A percentile compares a stretch with the other conserved stretches of the same genome.
These are phyloP conservation scores for Rhodotorula babjevae DNA, from an alignment of 768 basidiomycete genomes.

Conservation along the genomic window DNA sequence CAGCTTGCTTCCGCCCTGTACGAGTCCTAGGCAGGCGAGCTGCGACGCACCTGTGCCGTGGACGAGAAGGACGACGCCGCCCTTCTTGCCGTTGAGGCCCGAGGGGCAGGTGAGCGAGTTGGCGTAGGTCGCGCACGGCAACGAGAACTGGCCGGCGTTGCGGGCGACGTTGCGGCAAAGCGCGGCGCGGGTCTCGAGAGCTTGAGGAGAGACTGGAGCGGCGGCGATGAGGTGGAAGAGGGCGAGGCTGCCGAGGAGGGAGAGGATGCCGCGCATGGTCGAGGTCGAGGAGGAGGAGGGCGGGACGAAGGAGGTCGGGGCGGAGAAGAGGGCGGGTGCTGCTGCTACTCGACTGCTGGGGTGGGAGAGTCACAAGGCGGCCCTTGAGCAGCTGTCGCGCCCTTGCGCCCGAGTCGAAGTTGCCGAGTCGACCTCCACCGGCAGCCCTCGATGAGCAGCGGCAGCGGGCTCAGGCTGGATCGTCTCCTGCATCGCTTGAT, in stretches of 20 bases:
- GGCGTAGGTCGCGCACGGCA: conserved; percentile 19
- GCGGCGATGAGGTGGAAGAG: background rate
- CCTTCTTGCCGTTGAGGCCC: conserved; percentile 33
- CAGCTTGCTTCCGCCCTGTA: no score
- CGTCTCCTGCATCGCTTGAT: no score
- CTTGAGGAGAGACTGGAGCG: background rate
- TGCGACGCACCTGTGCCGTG: conserved; percentile 42
- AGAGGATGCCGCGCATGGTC: background rate
- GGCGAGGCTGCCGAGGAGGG: background rate
- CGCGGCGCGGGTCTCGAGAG: background rate
- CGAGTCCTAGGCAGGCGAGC: no score
- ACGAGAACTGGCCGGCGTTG: conserved; percentile 12
- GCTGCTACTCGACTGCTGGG: no score
- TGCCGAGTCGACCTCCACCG: no score
- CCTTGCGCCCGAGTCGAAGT: no score
- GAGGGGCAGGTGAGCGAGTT: conserved; percentile 41
- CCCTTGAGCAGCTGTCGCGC: no score
- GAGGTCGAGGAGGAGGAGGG: background rate
- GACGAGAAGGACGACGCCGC: conserved; percentile 45
- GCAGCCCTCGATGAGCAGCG: no score
- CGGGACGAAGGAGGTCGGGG: no score
- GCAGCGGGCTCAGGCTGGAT: no score
- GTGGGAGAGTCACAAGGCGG: no score
- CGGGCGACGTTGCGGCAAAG: background rate
- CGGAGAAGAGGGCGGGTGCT: no score